Conservation (phyloP, 2,329 filamentous ascomycete species). For the Calonectria hawksworthii region DNA sequence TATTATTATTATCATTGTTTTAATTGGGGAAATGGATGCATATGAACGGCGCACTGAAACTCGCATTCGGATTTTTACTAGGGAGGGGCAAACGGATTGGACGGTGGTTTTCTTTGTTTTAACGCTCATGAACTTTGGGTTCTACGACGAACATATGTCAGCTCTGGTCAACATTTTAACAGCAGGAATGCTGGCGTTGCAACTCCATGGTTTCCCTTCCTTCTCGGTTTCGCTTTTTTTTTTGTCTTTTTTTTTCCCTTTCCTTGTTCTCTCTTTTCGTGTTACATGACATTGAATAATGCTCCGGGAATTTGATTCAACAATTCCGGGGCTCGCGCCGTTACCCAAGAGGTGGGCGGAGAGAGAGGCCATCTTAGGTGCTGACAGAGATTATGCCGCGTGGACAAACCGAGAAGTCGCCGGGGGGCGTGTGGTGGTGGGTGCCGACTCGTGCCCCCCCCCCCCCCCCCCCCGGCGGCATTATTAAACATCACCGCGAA, state of each 20-base stretch:
- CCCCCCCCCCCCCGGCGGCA: too few relatives aligned
- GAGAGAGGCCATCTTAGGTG: slow-evolving; percentile 7
- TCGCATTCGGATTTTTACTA: not conserved
- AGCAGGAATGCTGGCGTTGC: slow-evolving; percentile 30
- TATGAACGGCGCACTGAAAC: slow-evolving; percentile 5
- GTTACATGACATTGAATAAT: not conserved
- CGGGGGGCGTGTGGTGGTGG: not conserved
- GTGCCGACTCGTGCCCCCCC: not conserved
- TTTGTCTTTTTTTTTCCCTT: not conserved
- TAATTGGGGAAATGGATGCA: slow-evolving; percentile 10
- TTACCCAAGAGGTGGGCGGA: not conserved
- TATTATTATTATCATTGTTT: slow-evolving; percentile 21
- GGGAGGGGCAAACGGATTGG: not conserved
- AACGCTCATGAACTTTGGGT: slow-evolving; percentile 3
- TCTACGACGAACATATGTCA: slow-evolving; percentile 31
- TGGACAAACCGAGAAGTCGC: slow-evolving; percentile 10
- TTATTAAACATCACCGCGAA: not conserved
- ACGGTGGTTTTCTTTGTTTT: slow-evolving; percentile 1
- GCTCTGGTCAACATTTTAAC: slow-evolving; percentile 30
- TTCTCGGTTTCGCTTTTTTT: not conserved
- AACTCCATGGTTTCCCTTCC: slow-evolving; percentile 24
- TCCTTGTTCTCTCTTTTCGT: not conserved
- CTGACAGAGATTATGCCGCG: slow-evolving; percentile 21
- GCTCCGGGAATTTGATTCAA: not conserved
- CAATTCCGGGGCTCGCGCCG: not conserved